Conservation (phyloP, 345 rosid species). For the Citrus mangshanensis region DNA sequence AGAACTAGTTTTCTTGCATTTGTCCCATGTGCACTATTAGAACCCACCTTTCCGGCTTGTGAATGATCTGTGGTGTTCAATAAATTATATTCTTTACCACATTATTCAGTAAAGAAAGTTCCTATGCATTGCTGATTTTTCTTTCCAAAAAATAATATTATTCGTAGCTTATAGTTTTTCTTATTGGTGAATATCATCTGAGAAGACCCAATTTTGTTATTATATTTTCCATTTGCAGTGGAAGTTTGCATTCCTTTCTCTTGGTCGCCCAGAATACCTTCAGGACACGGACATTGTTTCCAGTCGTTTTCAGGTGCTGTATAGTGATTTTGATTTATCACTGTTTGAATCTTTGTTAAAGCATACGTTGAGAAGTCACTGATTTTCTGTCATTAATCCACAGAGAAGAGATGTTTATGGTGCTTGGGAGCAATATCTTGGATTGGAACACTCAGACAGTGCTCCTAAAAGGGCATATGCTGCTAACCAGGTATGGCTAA, state of each 20-base stretch:
- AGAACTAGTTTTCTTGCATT: not conserved
- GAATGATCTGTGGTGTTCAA: not conserved
- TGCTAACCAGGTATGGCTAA: slow-evolving; percentile 56
- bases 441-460: slow-evolving; percentile 88
- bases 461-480: slow-evolving; percentile 71
- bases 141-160: not conserved
- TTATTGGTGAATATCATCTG: not conserved
- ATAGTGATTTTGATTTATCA: not conserved
- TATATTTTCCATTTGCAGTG: slow-evolving; percentile 49
- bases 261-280: slow-evolving; percentile 90
- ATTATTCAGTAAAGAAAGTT: not conserved
- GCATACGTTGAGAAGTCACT: not conserved
- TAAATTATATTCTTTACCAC: no score
- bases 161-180: not conserved
- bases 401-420: slow-evolving; percentile 93
- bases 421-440: slow-evolving; percentile 96
- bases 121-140: not conserved
- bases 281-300: slow-evolving; percentile 77
- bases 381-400: not conserved
- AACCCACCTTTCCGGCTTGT: not conserved
- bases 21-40: not conserved
- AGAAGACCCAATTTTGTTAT: not conserved
- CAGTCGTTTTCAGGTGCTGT: slow-evolving; percentile 75
- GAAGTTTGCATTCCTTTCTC: slow-evolving; percentile 86
- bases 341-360: not conserved